A percentile compares a stretch with the other conserved stretches of the same genome.
These are phyloP conservation scores for Cairneyella variabilis DNA, from an alignment of 495 filamentous ascomycete species.

Conservation along the genomic window DNA sequence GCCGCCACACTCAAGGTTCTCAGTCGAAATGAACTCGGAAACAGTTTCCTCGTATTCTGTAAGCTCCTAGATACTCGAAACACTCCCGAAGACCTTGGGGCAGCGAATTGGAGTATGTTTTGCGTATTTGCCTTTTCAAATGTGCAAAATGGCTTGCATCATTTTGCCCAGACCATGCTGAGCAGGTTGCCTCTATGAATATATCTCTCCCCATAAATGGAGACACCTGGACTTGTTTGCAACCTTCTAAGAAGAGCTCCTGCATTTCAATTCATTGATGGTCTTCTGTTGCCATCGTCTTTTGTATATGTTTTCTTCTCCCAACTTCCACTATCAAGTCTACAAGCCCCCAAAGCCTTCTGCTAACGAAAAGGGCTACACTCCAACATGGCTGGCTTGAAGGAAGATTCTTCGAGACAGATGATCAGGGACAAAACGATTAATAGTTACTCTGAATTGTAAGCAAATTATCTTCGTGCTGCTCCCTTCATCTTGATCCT, in stretches of 20 bases:
- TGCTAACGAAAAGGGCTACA: neutral
- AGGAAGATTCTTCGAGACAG: neutral
- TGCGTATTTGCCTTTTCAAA: neutral
- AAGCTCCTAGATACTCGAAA: neutral
- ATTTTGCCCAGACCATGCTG: neutral
- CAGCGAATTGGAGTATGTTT: neutral
- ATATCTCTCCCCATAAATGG: neutral
- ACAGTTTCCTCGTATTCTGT: neutral
- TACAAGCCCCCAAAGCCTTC: neutral
- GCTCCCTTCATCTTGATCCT: neutral
- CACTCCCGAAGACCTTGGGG: neutral
- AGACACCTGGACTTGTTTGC: neutral
- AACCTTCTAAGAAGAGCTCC: neutral
- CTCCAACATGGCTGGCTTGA: neutral
- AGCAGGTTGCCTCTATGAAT: neutral
- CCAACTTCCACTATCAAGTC: neutral
- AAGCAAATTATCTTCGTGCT: neutral
- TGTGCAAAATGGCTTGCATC: neutral
- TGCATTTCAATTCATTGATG: neutral
- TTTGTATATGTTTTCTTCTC: neutral
- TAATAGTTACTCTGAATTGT: neutral
- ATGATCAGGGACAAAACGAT: neutral
- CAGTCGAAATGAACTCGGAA: neutral
- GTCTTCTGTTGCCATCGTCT: neutral
- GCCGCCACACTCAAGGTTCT: neutral